Evolutionary conservation across 352 stramenopile species (phyloP), one percentile per base, ranked within the genome.

Genomic region (Phytophthora pseudosyringae): DNA sequence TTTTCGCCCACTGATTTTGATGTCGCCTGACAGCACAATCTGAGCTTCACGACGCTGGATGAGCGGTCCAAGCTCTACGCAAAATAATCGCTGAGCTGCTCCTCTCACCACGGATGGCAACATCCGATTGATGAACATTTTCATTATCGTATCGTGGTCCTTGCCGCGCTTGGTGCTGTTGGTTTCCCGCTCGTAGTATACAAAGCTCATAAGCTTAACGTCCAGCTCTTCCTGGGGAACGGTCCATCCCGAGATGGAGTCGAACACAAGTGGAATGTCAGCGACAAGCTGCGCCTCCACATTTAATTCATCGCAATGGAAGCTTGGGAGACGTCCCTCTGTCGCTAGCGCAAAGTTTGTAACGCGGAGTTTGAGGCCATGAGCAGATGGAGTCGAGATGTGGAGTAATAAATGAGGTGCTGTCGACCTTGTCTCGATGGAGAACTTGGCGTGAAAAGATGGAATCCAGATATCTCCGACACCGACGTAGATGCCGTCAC

Each of bases 221-320:
- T 88, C 51, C 6, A 93, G 59, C 2, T 87, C 70, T 15, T 90
- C 79, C 10, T 64, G 59, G 2, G 81, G 75, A 5, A 93, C 82
- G 13, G 71, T 84, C 84, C 84, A 93, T 5, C 84, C 84, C 4
- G 45, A 52, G 26, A 90, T 73, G 3, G 71, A 69, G 50, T 93
- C 82, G 33, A 83, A 90, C 4, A 79, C 70, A 33, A 93, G 78
- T 4, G 82, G 77, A 15, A 93, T 83, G 26, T 87, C 72, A 1
- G 84, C 84, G 8, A 90, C 67, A 28, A 93, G 64, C 31, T 89
- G 82, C 1, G 81, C 80, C 48, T 93, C 82, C 7, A 93, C 76
- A 45, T 90, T 93, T 12, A 93, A 60, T 39, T 93, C 84, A 35
- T 93, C 84, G 25, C 83, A 90, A 54, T 90, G 80, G 44, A 93